Evolutionary conservation across 345 rosid species (phyloP), one percentile per base, ranked within the genome.

Genomic region (Sonneratia caseolaris): DNA sequence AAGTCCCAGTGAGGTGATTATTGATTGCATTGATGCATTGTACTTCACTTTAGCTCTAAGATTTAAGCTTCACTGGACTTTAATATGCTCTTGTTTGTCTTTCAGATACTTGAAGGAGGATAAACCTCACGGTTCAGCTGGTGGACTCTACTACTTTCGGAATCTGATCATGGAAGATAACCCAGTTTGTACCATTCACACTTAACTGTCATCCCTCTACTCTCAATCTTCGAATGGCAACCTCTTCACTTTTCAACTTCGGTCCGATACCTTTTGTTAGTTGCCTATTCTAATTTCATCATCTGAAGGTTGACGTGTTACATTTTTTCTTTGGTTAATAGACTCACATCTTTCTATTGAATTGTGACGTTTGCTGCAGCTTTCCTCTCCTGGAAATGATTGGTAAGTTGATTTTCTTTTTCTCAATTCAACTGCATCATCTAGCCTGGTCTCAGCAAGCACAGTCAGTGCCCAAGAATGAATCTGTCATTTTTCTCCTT

Each of bases 311-410:
- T 62, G 66, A 62, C 12, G 5, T 12, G 66, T 62, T 1, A 19
- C 5, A 55, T 32, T 42, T 11, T 37, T 35, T 40, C 75, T 57
- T 78, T 74, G 16, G 73, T 71, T 66, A 45, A 77, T 82, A 91
- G 97, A 84, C 96, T 0, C 93, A 91, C 72, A 79, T 91, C 68
- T 83, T 88, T 79, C 79, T 91, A 76, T 76, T 91, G 56, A 91
- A 89, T 71, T 89, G 93, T 74, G 96, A 89, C 78, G 96, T 91
- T 78, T 91, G 97, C 81, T 91, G 97, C 82, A 86, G 78, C 81
- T 92, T 91, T 71, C 97, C 97, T 40, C 85, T 92, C 71, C 78
- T 80, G 56, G 81, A 81, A 51, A 87, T 89, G 85, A 91, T 92
- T 21, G 92, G 97, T 90, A 79, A 78, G 64, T 77, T 70, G 9